Evolutionary conservation across 768 basidiomycete genomes (phyloP).

Genomic region (Infundibulicybe gibba): DNA sequence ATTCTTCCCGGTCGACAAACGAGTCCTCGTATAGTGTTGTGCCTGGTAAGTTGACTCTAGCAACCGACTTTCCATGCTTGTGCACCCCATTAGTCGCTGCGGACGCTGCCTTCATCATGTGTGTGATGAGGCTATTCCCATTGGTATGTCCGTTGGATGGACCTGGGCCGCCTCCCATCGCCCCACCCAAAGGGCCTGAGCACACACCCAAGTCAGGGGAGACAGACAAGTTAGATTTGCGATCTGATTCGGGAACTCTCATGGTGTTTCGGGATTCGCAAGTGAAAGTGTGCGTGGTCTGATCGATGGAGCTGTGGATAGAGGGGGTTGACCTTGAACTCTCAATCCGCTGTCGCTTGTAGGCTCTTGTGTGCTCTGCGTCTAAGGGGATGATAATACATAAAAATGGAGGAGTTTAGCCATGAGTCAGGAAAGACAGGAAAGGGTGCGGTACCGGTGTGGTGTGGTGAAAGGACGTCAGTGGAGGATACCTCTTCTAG

Average conservation of each 20-base stretch:
- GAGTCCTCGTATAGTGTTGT: slow-evolving; percentile 77
- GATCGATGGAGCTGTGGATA: slow-evolving; percentile 25
- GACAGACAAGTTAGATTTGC: slow-evolving; percentile 37
- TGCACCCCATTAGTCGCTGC: slow-evolving; percentile 44
- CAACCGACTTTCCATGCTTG: slow-evolving; percentile 49
- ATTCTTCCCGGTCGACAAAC: slow-evolving; percentile 83
- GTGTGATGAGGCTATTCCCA: slow-evolving; percentile 34
- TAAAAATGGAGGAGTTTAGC: slow-evolving; percentile 2
- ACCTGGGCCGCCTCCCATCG: slow-evolving; percentile 21
- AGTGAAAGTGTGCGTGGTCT: slow-evolving; percentile 23
- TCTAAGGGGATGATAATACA: slow-evolving; percentile 32
- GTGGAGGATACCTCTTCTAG: slow-evolving; percentile 16
- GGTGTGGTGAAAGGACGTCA: slow-evolving; percentile 22
- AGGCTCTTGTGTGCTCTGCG: slow-evolving; percentile 51
- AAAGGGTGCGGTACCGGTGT: slow-evolving; percentile 28
- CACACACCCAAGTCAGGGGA: slow-evolving; percentile 39
- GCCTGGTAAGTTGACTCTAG: slow-evolving; percentile 67
- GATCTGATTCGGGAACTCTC: slow-evolving; percentile 51
- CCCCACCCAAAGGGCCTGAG: slow-evolving; percentile 49
- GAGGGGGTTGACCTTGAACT: slow-evolving; percentile 28
- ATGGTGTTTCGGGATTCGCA: slow-evolving; percentile 36
- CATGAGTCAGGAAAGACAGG: not conserved
- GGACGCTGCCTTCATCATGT: slow-evolving; percentile 32
- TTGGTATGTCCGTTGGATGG: slow-evolving; percentile 39
- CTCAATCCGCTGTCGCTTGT: slow-evolving; percentile 69